Evolutionary conservation across 352 stramenopile genomes (phyloP), one percentile per base, ranked within the genome.

Genomic region (Phytophthora sp.): DNA sequence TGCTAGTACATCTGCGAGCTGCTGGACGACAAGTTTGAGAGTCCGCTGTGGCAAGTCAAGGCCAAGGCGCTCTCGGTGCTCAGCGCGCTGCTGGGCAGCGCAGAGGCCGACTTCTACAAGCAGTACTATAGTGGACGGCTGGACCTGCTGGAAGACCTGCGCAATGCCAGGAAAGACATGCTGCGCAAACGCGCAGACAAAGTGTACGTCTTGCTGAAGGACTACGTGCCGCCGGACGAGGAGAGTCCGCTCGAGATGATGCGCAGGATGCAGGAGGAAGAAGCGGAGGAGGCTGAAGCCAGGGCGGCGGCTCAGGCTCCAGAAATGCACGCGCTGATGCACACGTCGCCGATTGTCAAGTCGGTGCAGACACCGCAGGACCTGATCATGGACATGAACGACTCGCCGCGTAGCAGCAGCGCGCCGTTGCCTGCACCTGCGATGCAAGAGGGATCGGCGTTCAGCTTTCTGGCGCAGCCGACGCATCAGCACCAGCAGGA

Each of bases 1-100:
- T n/a, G n/a, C n/a, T 27, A 93, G 79, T 95, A 95, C 52, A 65
- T 92, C 26, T 94, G 87, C 51, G 83, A 95, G 65, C 71, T 94
- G 23, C 71, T 95, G n/a, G 79, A 94, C 44, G 79, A 90, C 61
- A 95, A 94, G 68, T 82, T 95, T n/a, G 79, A 91, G 67, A 82
- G 82, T 53, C 72, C 71, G 30, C 32, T 95, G 49, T 95, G 87
- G 87, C 87, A 94, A 54, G 79, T 93, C 10, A 84, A 93, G 70
- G 84, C 76, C 51, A 93, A 93, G 58, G 84, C 87, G 6, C 43
- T 95, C 48, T 91, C 84, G 0, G 84, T 93, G 17, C 72, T 95
- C 34, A 81, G 87, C 27, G 69, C 83, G 10, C 54, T 93, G n/a
- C 65, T 90, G 54, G 80, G 82, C 44, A 91, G 73, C 18, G 44